Evolutionary conservation across 2,329 filamentous ascomycete species (phyloP).

Genomic region (Hymenoscyphus infarciens): DNA sequence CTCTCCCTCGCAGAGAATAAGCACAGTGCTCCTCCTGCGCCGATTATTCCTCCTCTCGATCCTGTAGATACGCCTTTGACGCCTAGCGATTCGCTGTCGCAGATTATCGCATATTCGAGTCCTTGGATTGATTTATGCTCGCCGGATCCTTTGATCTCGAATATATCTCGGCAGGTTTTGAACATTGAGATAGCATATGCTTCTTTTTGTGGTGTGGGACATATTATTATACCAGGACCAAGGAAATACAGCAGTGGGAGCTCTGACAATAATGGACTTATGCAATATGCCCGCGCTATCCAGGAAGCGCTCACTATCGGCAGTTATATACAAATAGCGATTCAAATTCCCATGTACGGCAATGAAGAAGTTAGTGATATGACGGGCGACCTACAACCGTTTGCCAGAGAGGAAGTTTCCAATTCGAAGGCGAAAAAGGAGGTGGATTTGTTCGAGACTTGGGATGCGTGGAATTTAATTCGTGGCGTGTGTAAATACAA

Average conservation of each 20-base stretch:
- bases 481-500: slow-evolving; percentile 83
- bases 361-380: slow-evolving; percentile 52
- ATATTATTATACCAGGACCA: slow-evolving; percentile 78
- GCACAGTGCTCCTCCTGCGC: slow-evolving; percentile 49
- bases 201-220: slow-evolving; percentile 86
- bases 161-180: slow-evolving; percentile 83
- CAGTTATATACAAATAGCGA: slow-evolving; percentile 72
- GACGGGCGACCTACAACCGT: slow-evolving; percentile 32
- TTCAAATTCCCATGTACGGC: slow-evolving; percentile 81
- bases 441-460: slow-evolving; percentile 71
- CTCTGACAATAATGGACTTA: slow-evolving; percentile 49
- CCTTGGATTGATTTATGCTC: slow-evolving; percentile 91
- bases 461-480: slow-evolving; percentile 93
- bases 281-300: slow-evolving; percentile 80
- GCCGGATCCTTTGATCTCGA: slow-evolving; percentile 74
- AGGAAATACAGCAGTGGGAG: slow-evolving; percentile 53
- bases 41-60: slow-evolving; percentile 65
- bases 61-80: slow-evolving; percentile 75
- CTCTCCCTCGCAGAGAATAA: slow-evolving; percentile 44
- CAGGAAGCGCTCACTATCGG: slow-evolving; percentile 74
- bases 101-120: slow-evolving; percentile 76
- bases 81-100: slow-evolving; percentile 64
- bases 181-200: slow-evolving; percentile 92
- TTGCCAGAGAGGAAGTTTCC: slow-evolving; percentile 33
- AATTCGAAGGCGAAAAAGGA: slow-evolving; percentile 42